phyloP scores from a whole-genome alignment of 768 basidiomycete genomes.

The Cyclocybe cylindracea region DNA sequence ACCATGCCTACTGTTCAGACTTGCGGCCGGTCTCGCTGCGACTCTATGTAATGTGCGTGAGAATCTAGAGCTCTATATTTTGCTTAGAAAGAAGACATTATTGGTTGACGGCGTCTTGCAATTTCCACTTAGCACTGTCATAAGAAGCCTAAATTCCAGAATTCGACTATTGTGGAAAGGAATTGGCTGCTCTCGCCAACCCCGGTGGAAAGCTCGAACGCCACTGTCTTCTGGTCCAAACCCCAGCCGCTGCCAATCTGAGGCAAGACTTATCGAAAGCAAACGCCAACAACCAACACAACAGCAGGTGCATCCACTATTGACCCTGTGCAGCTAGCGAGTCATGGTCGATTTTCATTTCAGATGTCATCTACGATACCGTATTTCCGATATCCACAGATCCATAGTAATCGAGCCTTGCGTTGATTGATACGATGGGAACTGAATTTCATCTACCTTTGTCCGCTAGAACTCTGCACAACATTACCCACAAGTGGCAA shows the following conservation, averaged over 20 bases:
- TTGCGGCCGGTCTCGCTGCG: conserved; percentile 48
- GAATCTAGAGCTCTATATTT: background rate
- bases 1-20: conserved; percentile 53
- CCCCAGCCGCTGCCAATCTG: conserved; percentile 2
- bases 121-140: conserved; percentile 46
- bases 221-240: conserved; percentile 9
- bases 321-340: conserved; percentile 41
- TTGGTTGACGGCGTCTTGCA: background rate
- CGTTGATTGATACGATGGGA: background rate
- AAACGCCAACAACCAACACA: conserved; percentile 14
- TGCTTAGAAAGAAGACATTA: background rate
- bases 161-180: conserved; percentile 66
- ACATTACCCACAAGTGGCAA: conserved; percentile 48
- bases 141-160: conserved; percentile 58
- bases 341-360: conserved; percentile 25
- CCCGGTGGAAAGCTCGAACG: conserved; percentile 21
- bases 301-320: conserved; percentile 25
- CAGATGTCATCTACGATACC: no score
- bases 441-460: background rate
- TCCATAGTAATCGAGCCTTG: no score
- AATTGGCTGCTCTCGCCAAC: conserved; percentile 56
- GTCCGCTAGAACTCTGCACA: conserved; percentile 25
- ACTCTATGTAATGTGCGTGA: conserved; percentile 44
- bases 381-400: no score
- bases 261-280: conserved; percentile 15